phyloP scores from a whole-genome alignment of 1,284 basidiomycete species.

The Coriolopsis trogii region DNA sequence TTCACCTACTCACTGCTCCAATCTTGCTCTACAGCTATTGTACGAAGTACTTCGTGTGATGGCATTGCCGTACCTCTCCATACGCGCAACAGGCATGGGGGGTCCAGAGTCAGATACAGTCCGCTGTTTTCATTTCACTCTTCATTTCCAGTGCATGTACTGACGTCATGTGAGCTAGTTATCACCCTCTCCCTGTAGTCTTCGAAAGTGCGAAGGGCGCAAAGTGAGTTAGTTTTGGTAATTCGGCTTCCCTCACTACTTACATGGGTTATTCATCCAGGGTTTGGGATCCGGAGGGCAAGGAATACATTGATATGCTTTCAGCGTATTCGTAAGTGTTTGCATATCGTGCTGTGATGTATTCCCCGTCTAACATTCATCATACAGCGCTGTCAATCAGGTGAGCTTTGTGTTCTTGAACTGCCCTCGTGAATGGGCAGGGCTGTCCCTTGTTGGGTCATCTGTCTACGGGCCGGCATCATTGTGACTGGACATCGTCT shows the following conservation, averaged over 20 bases:
- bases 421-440: not conserved
- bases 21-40: slow-evolving; percentile 1
- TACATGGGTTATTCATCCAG: slow-evolving; percentile 44
- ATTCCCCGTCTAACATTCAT: not conserved
- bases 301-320: slow-evolving; percentile 94
- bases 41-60: slow-evolving; percentile 9
- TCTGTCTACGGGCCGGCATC: too few species aligned
- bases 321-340: slow-evolving; percentile 92
- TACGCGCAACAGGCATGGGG: slow-evolving; percentile 11
- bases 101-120: slow-evolving; percentile 25
- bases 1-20: slow-evolving; percentile 6
- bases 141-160: slow-evolving; percentile 26
- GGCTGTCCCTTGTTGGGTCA: too few species aligned
- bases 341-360: slow-evolving; percentile 1
- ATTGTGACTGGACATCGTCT: too few species aligned
- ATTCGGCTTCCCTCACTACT: slow-evolving; percentile 10
- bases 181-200: slow-evolving; percentile 94
- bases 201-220: slow-evolving; percentile 91
- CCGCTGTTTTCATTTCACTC: slow-evolving; percentile 25
- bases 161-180: slow-evolving; percentile 63
- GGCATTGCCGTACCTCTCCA: slow-evolving; percentile 14
- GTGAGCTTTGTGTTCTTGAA: slow-evolving; percentile 38
- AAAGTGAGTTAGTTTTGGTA: slow-evolving; percentile 62
- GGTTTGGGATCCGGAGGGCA: slow-evolving; percentile 96
- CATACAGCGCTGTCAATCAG: slow-evolving; percentile 82